Conservation (phyloP, 495 filamentous ascomycete genomes). For the Penicillium manginii region DNA sequence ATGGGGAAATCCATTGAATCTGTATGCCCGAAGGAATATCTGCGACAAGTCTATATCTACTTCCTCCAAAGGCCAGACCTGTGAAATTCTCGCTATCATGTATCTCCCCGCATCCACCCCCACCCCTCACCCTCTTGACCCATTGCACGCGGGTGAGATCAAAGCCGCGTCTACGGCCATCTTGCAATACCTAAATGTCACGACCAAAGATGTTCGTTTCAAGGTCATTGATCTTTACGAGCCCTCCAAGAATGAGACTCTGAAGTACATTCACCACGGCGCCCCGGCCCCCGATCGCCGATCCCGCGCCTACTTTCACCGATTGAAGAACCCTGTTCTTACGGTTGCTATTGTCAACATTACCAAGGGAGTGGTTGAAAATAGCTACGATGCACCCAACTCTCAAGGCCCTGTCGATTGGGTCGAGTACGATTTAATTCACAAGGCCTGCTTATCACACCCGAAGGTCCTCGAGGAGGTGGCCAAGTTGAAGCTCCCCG, state of each 20-base stretch:
- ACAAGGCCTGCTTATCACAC: constrained; percentile 3
- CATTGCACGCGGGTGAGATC: too few species aligned
- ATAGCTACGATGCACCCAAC: constrained; percentile 2
- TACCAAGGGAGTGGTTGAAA: background rate
- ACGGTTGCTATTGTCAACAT: background rate
- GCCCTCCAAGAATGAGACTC: background rate
- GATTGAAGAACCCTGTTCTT: background rate
- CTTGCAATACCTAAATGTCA: too few species aligned
- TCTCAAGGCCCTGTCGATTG: constrained; percentile 12
- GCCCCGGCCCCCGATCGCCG: constrained; percentile 1
- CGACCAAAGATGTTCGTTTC: constrained; percentile 29
- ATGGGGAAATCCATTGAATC: too few species aligned
- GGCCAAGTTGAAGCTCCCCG: background rate
- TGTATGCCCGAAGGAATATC: too few species aligned
- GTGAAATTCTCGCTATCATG: too few species aligned
- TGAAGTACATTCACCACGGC: constrained; percentile 4
- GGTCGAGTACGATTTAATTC: constrained; percentile 4
- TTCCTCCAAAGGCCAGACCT: too few species aligned
- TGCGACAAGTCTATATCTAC: too few species aligned
- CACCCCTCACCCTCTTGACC: too few species aligned
- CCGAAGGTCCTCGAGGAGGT: background rate
- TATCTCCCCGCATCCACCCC: too few species aligned
- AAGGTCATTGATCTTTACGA: constrained; percentile 9
- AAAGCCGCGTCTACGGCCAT: too few species aligned
- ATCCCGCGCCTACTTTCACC: constrained; percentile 1